A percentile compares a stretch with the other conserved stretches of the same genome.
These are phyloP conservation scores for Monilinia aucupariae DNA, from an alignment of 2,329 filamentous ascomycete species.

Conservation along the genomic window DNA sequence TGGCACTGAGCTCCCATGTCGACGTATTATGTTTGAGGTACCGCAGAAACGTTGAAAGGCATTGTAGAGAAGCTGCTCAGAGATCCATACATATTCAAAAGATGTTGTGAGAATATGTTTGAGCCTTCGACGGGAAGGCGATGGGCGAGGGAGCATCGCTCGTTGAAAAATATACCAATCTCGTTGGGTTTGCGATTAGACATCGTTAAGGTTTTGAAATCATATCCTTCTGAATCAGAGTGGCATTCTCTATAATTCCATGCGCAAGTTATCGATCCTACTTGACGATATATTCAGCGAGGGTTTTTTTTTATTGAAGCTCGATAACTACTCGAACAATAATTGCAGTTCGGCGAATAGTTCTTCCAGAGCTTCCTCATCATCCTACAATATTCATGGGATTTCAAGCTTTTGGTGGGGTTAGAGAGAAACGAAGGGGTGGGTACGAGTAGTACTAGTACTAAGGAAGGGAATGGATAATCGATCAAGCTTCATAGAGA, in stretches of 20 bases:
- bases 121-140: conserved; percentile 47
- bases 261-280: neutral
- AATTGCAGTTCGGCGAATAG: neutral
- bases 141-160: conserved; percentile 44
- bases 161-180: conserved; percentile 18
- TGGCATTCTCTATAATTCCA: conserved; percentile 1
- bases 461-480: no score
- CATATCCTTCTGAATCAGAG: neutral
- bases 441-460: no score
- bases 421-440: neutral
- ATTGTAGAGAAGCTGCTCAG: conserved; percentile 49
- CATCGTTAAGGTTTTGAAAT: conserved; percentile 14
- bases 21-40: conserved; percentile 31
- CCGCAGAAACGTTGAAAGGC: conserved; percentile 45
- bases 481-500: no score
- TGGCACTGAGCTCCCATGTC: conserved; percentile 36
- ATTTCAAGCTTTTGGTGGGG: conserved; percentile 2
- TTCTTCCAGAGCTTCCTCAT: conserved; percentile 4
- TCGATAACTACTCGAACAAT: neutral
- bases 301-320: neutral
- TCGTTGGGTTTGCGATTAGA: conserved; percentile 6
- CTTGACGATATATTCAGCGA: neutral
- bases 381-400: neutral
- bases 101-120: conserved; percentile 39
- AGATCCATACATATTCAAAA: conserved; percentile 51